These are phyloP conservation scores for Xerocomus spinulosus DNA, from an alignment of 768 basidiomycete species.

Conservation along the genomic window DNA sequence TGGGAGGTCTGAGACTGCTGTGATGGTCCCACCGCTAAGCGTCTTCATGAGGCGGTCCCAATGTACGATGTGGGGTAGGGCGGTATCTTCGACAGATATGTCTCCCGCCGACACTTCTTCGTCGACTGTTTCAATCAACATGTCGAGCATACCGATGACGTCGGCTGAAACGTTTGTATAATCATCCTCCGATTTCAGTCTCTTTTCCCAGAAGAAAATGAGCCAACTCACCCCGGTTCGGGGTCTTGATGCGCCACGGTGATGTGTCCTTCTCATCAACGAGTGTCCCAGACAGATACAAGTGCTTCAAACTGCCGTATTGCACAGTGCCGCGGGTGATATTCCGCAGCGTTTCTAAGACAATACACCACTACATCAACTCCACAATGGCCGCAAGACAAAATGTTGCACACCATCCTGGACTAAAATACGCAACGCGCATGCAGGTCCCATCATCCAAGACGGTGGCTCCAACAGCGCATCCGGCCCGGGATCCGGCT, in stretches of 20 bases:
- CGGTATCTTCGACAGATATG: slow-evolving; percentile 11
- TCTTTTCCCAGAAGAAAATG: background rate
- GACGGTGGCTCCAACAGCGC: slow-evolving; percentile 6
- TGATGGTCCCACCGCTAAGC: slow-evolving; percentile 2
- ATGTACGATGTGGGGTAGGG: slow-evolving; percentile 17
- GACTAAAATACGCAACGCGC: slow-evolving; percentile 18
- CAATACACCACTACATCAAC: background rate
- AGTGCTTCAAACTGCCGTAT: slow-evolving; percentile 15
- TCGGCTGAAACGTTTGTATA: slow-evolving; percentile 6
- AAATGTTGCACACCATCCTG: slow-evolving; percentile 3
- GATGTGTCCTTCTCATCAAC: slow-evolving; percentile 12
- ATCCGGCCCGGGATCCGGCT: background rate
- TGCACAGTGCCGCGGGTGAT: background rate
- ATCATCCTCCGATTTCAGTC: no score
- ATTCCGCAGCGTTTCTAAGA: slow-evolving; percentile 10
- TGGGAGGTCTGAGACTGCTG: slow-evolving; percentile 8
- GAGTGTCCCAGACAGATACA: slow-evolving; percentile 13
- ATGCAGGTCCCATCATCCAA: slow-evolving; percentile 24
- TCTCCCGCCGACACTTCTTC: slow-evolving; percentile 14
- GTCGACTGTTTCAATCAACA: slow-evolving; percentile 18
- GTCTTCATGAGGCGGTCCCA: slow-evolving; percentile 15
- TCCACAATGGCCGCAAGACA: background rate
- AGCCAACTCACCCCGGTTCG: slow-evolving; percentile 11
- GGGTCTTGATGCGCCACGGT: slow-evolving; percentile 13
- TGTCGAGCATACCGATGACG: slow-evolving; percentile 13